Base-by-base conservation (phyloP, 106 monocot genomes). In the Triglochin maritima region DNA sequence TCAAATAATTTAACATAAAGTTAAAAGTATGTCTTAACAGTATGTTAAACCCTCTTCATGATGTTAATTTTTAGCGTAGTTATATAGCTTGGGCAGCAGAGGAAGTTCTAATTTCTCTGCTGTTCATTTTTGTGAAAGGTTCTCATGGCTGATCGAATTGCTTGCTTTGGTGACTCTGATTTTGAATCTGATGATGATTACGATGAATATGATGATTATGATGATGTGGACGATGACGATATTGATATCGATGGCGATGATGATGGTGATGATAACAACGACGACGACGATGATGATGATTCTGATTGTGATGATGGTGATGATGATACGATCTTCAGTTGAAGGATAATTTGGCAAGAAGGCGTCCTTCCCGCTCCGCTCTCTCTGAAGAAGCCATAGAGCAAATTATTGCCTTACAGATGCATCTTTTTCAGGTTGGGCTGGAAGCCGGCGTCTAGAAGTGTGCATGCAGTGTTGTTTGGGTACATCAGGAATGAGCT, bases 71-170 rank as follows among this genome's bases (percentile, higher is more conserved):
- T 14, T 43, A 46, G 1, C 45, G 62, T 60, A 47, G 3, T 45
- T 29, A 10, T 11, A 48, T 50, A 44, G 9, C 7, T 67, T 49
- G 44, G 42, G 44, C 63, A 67, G 68, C 50, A 71, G 62, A 74
- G 15, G 59, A 71, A 65, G 10, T 12, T 61, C 44, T 76, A 69
- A 79, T 57, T 71, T 83, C 72, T 76, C 74, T 79, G 73, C 73
- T 49, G 59, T 67, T 74, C 59, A 17, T 64, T 74, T 56, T 65
- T 66, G 11, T 73, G 46, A 13, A 69, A 79, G 75, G 74, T 72
- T 73, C 59, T 65, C 64, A 65, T 66, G 47, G 47, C 15, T 76
- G 67, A 58, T 77, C 47, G 68, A 69, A 79, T 72, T 69, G 59
- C 49, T 49, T 79, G 57, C 56, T 75, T 76, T 70, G 77, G 60